A percentile compares a stretch with the other conserved stretches of the same genome.
These are phyloP conservation scores for Fusarium aywerte DNA, from an alignment of 2,329 filamentous ascomycete genomes.

Conservation along the genomic window DNA sequence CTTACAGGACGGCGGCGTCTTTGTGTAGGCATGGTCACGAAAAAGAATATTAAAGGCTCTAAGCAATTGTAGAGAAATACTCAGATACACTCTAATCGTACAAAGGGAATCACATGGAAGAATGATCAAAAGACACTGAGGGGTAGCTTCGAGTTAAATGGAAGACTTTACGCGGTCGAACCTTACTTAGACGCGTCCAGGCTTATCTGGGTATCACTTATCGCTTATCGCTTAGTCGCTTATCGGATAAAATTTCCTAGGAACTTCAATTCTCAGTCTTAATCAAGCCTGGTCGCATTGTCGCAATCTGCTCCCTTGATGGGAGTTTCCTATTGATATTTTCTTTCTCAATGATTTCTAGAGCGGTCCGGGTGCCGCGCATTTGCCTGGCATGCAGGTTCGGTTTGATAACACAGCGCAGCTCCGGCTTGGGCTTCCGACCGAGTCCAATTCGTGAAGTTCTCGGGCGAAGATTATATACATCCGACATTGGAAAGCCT, in stretches of 20 bases:
- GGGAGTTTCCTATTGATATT: conserved; percentile 16
- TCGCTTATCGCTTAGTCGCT: conserved; percentile 44
- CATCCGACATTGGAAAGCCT: conserved; percentile 39
- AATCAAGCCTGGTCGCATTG: conserved; percentile 14
- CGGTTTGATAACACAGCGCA: conserved; percentile 46
- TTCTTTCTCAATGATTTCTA: conserved; percentile 51
- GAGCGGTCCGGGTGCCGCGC: conserved; percentile 48
- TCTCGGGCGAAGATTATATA: conserved; percentile 35
- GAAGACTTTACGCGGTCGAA: conserved; percentile 31
- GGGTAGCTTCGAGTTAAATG: background rate
- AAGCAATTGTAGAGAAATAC: background rate
- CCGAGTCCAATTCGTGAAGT: conserved; percentile 18
- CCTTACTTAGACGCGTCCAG: conserved; percentile 25
- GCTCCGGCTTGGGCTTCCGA: conserved; percentile 18
- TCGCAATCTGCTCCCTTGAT: conserved; percentile 19
- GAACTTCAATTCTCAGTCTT: conserved; percentile 1
- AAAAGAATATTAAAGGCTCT: background rate
- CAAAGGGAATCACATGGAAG: background rate
- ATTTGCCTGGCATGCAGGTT: conserved; percentile 51
- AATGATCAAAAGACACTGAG: conserved; percentile 11
- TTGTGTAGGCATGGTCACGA: conserved; percentile 48
- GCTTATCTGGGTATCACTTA: conserved; percentile 18
- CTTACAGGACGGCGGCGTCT: conserved; percentile 51
- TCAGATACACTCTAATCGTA: background rate
- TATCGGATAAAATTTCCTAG: conserved; percentile 45